Percentiles rank a stretch among this genome's conserved stretches.
Conservation (phyloP, 306 rosid species). For the Trifolium dubium region DNA sequence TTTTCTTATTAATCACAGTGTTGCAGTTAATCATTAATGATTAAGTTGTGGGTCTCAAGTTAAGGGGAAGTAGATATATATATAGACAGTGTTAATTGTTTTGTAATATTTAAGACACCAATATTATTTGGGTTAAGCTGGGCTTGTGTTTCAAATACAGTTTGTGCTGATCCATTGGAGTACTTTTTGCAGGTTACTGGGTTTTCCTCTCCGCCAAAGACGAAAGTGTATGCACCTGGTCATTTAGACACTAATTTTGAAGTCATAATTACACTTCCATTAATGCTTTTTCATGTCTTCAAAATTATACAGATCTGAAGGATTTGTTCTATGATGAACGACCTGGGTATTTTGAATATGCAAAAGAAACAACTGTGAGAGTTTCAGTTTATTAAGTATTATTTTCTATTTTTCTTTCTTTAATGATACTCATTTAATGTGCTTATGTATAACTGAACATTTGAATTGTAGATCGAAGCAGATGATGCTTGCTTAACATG, state of each 20-base stretch:
- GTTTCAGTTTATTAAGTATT: constrained; percentile 30
- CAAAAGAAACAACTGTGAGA: constrained; percentile 81
- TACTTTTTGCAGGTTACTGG: constrained; percentile 71
- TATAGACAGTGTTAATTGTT: constrained; percentile 11
- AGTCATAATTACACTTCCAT: constrained; percentile 19
- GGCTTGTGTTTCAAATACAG: constrained; percentile 20
- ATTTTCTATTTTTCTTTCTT: background rate
- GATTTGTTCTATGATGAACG: constrained; percentile 70
- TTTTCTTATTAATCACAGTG: background rate
- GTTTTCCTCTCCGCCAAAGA: constrained; percentile 73
- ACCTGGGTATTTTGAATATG: constrained; percentile 78
- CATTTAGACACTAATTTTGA: constrained; percentile 22
- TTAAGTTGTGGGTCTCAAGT: constrained; percentile 28
- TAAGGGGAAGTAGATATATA: constrained; percentile 32
- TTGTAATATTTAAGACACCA: background rate
- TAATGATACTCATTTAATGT: constrained; percentile 16
- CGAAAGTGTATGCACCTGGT: constrained; percentile 66
- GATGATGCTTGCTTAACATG: constrained; percentile 68
- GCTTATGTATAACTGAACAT: constrained; percentile 15
- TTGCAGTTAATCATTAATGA: constrained; percentile 19
- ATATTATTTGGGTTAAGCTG: constrained; percentile 7
- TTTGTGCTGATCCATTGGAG: constrained; percentile 43
- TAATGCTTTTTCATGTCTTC: constrained; percentile 31
- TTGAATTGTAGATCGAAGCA: constrained; percentile 70
- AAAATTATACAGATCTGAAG: constrained; percentile 62